Conservation (phyloP, 2,329 filamentous ascomycete species). For the Colletotrichum noveboracense region DNA sequence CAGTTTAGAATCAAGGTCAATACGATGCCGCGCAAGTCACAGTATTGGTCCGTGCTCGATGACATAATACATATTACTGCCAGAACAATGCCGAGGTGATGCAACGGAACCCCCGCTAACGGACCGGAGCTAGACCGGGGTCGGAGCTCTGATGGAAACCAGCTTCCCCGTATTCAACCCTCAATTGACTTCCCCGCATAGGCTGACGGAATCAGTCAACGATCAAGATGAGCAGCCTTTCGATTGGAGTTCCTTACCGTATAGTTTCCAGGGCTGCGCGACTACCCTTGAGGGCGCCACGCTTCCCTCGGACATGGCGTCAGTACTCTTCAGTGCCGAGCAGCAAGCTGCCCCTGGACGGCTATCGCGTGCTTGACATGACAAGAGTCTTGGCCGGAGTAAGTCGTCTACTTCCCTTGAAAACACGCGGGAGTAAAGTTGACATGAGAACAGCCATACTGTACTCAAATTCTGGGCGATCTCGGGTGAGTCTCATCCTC, state of each 20-base stretch:
- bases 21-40: not conserved
- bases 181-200: not conserved
- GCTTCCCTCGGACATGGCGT: slow-evolving; percentile 23
- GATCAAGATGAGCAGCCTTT: not conserved
- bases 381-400: slow-evolving; percentile 94
- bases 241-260: not conserved
- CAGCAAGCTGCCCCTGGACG: slow-evolving; percentile 71
- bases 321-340: slow-evolving; percentile 33
- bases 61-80: not conserved
- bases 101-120: slow-evolving; percentile 15
- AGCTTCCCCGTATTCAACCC: not conserved
- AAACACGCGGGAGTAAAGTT: not conserved
- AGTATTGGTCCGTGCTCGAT: not conserved
- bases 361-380: slow-evolving; percentile 93
- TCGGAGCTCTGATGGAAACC: slow-evolving; percentile 9
- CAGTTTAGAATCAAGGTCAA: not conserved
- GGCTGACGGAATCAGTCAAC: not conserved
- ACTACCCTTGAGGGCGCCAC: not conserved
- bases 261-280: not conserved
- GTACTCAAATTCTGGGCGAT: slow-evolving; percentile 95
- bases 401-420: slow-evolving; percentile 36
- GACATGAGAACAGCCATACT: slow-evolving; percentile 76
- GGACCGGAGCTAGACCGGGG: slow-evolving; percentile 18
- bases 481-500: slow-evolving; percentile 71
- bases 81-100: slow-evolving; percentile 14